These are phyloP conservation scores for Fusarium sp. DNA, from an alignment of 2,329 filamentous ascomycete genomes.

Conservation along the genomic window DNA sequence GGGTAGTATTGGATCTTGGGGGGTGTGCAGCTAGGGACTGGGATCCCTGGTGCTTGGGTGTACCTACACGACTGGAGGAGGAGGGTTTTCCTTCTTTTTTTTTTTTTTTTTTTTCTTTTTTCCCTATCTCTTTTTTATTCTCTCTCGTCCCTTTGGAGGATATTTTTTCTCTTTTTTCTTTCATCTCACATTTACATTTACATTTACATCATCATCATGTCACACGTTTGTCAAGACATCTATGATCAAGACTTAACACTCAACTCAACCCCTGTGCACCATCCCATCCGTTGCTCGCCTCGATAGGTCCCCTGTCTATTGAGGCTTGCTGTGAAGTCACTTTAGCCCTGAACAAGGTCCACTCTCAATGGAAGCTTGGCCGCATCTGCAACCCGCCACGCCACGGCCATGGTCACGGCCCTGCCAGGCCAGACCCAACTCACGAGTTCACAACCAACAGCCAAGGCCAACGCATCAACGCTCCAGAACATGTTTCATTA, in stretches of 20 bases:
- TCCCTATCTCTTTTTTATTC: neutral
- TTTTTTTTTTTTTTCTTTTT: neutral
- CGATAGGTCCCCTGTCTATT: neutral
- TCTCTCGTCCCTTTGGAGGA: neutral
- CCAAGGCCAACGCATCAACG: slow-evolving; percentile 24
- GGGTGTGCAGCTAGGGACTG: slow-evolving; percentile 23
- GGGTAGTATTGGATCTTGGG: slow-evolving; percentile 3
- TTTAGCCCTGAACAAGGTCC: slow-evolving; percentile 31
- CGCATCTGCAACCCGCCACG: slow-evolving; percentile 43
- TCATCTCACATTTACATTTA: neutral
- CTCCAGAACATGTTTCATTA: slow-evolving; percentile 15
- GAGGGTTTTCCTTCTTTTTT: neutral
- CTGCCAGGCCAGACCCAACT: slow-evolving; percentile 12
- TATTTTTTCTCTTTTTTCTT: neutral
- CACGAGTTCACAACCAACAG: slow-evolving; percentile 7
- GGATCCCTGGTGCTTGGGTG: slow-evolving; percentile 18
- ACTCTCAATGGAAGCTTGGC: slow-evolving; percentile 34
- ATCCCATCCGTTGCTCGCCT: neutral
- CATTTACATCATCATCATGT: neutral
- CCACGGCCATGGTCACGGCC: slow-evolving; percentile 25
- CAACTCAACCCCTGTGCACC: neutral
- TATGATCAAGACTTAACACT: neutral
- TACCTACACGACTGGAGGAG: slow-evolving; percentile 22
- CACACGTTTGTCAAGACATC: slow-evolving; percentile 13
- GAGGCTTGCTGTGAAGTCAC: slow-evolving; percentile 29